These are phyloP conservation scores for Colletotrichum horii DNA, from an alignment of 2,329 filamentous ascomycete genomes.

Conservation along the genomic window DNA sequence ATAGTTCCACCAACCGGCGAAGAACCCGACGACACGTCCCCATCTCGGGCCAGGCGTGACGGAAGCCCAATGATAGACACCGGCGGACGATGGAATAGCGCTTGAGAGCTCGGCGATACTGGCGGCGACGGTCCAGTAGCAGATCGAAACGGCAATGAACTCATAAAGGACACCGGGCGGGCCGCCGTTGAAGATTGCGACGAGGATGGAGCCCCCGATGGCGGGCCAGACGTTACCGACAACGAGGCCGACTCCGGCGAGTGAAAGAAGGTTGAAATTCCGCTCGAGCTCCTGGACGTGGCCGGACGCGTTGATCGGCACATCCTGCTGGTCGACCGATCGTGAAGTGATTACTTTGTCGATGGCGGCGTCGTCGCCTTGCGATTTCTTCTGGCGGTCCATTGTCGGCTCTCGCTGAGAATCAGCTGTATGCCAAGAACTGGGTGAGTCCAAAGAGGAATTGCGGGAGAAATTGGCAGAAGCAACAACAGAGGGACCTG, in stretches of 20 bases:
- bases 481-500: background rate
- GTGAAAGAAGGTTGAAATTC: conserved; percentile 44
- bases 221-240: conserved; percentile 50
- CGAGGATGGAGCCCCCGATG: conserved; percentile 48
- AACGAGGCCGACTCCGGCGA: conserved; percentile 45
- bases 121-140: conserved; percentile 64
- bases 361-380: background rate
- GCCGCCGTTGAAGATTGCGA: conserved; percentile 65
- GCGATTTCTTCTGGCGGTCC: background rate
- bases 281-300: conserved; percentile 44
- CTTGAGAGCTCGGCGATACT: conserved; percentile 66
- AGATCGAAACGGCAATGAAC: conserved; percentile 53
- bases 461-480: background rate
- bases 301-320: conserved; percentile 41
- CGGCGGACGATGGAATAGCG: conserved; percentile 64
- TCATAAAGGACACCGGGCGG: conserved; percentile 67
- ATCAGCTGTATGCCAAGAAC: background rate
- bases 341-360: background rate
- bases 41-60: conserved; percentile 57
- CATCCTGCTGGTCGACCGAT: conserved; percentile 2
- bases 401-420: background rate
- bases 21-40: conserved; percentile 54
- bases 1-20: conserved; percentile 52
- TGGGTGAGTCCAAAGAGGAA: background rate
- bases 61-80: conserved; percentile 67